Base-by-base conservation (phyloP, 2,329 filamentous ascomycete genomes). In the Stachybotrys elegans region DNA sequence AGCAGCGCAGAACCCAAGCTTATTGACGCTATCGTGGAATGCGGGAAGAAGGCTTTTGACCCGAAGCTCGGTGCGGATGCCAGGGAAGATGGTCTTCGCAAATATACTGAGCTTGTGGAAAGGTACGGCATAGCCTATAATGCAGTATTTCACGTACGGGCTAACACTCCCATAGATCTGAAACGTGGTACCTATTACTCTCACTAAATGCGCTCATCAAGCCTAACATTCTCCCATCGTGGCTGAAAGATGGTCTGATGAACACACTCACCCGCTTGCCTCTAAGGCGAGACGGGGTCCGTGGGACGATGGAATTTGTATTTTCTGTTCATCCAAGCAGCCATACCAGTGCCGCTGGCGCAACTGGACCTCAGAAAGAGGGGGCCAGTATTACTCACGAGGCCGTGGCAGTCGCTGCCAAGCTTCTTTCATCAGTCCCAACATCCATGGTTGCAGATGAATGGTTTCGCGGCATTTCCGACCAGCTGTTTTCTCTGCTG, bases 271-370 rank as follows among this genome's bases (percentile, higher is more conserved):
- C 82, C 2, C 58, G 71, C 12, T 56, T 88, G 9, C 84, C 84
- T 1, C 67, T 86, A 21, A 71, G 83, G 4, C 64, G 68, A 3
- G 73, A 79, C 48, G 84, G 84, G 16, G 81, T 88, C 13, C 75
- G 84, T 25, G 75, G 79, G 21, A 84, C 81, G 0, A 70, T 88
- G 48, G 84, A 88, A 56, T 88, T 88, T 55, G 71, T 88, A 27
- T 84, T 86, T 45, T 75, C 83, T 2, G 79, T 86, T 6, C 83
- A 86, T 48, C 78, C 83, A 0, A 72, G 76, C 48, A 71, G 67
- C 50, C 63, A 65, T 6, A 59, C 67, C 45, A 61, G 63, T 51
- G 43, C 58, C 1, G 61, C 67, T 6, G 70, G 73, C 43, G 64
- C 65, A 1, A 60, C 66, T 3, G 55, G 57, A 4, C 68, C 73